Conservation (phyloP, 768 basidiomycete genomes). For the Hemileccinum impolitum region DNA sequence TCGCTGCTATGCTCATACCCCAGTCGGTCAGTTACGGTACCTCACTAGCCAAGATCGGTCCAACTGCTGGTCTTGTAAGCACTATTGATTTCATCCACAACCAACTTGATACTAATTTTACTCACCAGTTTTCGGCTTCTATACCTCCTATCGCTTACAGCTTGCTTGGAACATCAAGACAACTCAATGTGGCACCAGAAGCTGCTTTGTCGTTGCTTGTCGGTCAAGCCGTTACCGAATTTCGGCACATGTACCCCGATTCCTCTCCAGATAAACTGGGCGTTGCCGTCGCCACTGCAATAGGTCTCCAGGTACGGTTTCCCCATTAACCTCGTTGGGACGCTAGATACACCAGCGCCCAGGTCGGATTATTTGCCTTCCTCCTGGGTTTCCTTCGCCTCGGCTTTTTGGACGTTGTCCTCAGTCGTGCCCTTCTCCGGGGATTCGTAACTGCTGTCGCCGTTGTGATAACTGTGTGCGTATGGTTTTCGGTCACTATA, state of each 20-base stretch:
- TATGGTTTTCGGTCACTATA: slow-evolving; percentile 5
- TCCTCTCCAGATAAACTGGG: slow-evolving; percentile 47
- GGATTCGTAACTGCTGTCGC: slow-evolving; percentile 88
- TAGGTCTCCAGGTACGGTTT: slow-evolving; percentile 70
- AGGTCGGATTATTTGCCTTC: slow-evolving; percentile 86
- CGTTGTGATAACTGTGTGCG: slow-evolving; percentile 80
- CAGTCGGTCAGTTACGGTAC: slow-evolving; percentile 91
- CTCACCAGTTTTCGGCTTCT: slow-evolving; percentile 69
- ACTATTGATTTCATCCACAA: background rate
- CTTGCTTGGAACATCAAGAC: slow-evolving; percentile 80
- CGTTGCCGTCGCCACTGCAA: slow-evolving; percentile 70
- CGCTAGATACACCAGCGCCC: background rate
- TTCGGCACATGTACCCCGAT: slow-evolving; percentile 47
- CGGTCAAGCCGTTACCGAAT: slow-evolving; percentile 79
- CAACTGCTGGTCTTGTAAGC: slow-evolving; percentile 79
- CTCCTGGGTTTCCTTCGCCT: slow-evolving; percentile 83
- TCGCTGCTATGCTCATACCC: slow-evolving; percentile 81
- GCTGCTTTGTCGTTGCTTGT: slow-evolving; percentile 84
- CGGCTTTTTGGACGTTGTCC: slow-evolving; percentile 90
- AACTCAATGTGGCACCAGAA: slow-evolving; percentile 84
- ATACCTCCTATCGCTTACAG: slow-evolving; percentile 89
- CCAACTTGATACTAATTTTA: background rate
- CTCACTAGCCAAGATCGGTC: slow-evolving; percentile 80
- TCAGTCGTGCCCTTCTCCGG: slow-evolving; percentile 82
- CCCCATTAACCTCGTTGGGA: background rate